A percentile compares a stretch with the other conserved stretches of the same genome.
These are phyloP conservation scores for Poteriospumella lacustris DNA, from an alignment of 108 stramenopile species.

Conservation along the genomic window DNA sequence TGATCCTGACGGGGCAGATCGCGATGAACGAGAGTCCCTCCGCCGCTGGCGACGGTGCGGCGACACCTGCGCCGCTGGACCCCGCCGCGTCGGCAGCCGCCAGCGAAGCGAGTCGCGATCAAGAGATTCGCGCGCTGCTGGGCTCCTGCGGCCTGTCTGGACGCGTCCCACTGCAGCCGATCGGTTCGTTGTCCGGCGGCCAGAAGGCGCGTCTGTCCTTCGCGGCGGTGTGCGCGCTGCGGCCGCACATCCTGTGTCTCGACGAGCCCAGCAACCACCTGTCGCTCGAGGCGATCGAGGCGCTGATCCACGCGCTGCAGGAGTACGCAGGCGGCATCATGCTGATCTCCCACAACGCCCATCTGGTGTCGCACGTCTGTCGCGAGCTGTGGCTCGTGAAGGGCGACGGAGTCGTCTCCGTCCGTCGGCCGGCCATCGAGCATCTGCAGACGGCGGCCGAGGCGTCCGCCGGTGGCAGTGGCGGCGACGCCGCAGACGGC, in stretches of 20 bases:
- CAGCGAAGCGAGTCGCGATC: no score
- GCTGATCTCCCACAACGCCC: conserved; percentile 1
- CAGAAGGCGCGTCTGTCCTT: conserved; percentile 20
- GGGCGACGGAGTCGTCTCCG: no score
- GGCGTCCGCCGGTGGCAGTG: no score
- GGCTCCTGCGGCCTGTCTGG: background rate
- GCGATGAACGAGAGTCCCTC: background rate
- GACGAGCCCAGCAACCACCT: conserved; percentile 26
- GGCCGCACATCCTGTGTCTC: background rate
- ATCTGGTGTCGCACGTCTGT: conserved; percentile 15
- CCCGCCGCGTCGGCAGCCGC: no score
- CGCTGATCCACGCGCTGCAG: background rate
- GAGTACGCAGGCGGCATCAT: background rate
- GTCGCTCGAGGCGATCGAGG: conserved; percentile 9
- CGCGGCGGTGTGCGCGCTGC: background rate
- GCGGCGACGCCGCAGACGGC: no score
- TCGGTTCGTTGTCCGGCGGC: conserved; percentile 12
- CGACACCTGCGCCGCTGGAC: no score
- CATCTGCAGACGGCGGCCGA: no score
- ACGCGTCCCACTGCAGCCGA: background rate
- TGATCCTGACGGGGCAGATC: no score
- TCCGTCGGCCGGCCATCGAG: no score
- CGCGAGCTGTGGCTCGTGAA: background rate
- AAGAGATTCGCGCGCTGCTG: background rate
- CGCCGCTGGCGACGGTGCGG: background rate